Conservation (phyloP, 202 grass and related monocot genomes). For the Dendrocalamus latiflorus region DNA sequence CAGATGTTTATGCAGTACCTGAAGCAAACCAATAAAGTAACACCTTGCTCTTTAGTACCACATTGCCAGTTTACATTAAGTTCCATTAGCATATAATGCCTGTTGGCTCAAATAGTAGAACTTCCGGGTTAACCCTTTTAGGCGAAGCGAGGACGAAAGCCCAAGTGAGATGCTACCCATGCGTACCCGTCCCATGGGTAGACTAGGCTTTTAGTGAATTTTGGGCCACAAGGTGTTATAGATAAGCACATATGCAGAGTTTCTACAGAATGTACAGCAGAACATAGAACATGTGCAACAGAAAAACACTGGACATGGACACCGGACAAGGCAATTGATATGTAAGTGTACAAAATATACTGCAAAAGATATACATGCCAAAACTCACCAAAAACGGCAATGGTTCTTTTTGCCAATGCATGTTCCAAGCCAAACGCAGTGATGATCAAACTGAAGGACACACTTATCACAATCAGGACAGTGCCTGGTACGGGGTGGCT, state of each 20-base stretch:
- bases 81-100: no score
- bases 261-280: not conserved
- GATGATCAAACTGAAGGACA: constrained; percentile 98
- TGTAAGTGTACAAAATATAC: constrained; percentile 8
- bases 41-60: no score
- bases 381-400: constrained; percentile 88
- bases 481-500: constrained; percentile 91
- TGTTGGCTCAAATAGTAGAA: no score
- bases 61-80: no score
- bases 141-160: no score
- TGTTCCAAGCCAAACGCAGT: constrained; percentile 96
- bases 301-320: not conserved
- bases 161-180: no score
- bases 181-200: no score
- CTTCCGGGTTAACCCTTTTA: no score
- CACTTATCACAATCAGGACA: constrained; percentile 98
- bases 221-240: not conserved
- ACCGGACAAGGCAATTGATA: not conserved
- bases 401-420: constrained; percentile 95
- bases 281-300: constrained; percentile 3
- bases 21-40: not conserved
- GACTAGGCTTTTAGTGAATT: no score
- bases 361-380: not conserved
- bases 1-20: not conserved
- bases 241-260: not conserved